phyloP scores from a whole-genome alignment of 1,284 basidiomycete species.

The Ustilago hordei region DNA sequence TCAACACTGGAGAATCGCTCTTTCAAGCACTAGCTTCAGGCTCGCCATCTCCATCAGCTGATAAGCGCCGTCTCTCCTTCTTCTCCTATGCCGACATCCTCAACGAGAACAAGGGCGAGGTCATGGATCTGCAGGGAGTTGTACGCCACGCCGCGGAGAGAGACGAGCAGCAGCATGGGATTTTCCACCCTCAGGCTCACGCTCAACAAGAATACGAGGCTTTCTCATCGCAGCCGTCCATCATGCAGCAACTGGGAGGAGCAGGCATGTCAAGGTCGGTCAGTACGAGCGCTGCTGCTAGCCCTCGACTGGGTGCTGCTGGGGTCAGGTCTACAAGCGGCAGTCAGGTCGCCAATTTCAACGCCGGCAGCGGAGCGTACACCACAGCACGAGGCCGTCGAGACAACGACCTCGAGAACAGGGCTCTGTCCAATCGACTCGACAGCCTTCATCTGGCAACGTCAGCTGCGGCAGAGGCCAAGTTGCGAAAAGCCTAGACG shows the following conservation, averaged over 20 bases:
- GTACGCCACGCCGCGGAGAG: conserved; percentile 49
- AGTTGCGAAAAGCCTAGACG: conserved; percentile 22
- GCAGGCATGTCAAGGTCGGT: conserved; percentile 40
- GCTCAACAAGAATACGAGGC: conserved; percentile 27
- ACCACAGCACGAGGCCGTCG: conserved; percentile 37
- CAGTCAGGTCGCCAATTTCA: background rate
- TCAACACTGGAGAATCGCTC: conserved; percentile 38
- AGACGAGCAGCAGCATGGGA: conserved; percentile 51
- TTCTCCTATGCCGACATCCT: conserved; percentile 66
- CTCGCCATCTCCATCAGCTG: conserved; percentile 42
- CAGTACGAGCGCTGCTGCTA: conserved; percentile 43
- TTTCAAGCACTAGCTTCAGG: conserved; percentile 47
- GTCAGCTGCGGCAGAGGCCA: conserved; percentile 19
- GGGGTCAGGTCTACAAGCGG: conserved; percentile 18
- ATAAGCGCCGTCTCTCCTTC: conserved; percentile 63
- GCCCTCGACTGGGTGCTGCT: conserved; percentile 21
- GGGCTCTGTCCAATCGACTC: conserved; percentile 44
- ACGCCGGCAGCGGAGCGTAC: conserved; percentile 17
- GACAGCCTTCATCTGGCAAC: conserved; percentile 44
- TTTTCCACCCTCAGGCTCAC: conserved; percentile 16
- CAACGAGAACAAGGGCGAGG: conserved; percentile 60
- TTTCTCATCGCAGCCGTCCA: conserved; percentile 37
- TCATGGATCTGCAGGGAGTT: conserved; percentile 57
- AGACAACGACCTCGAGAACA: conserved; percentile 41
- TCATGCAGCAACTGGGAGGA: conserved; percentile 51